phyloP scores from a whole-genome alignment of 768 basidiomycete genomes.

The Hygrocybe coccinea region DNA sequence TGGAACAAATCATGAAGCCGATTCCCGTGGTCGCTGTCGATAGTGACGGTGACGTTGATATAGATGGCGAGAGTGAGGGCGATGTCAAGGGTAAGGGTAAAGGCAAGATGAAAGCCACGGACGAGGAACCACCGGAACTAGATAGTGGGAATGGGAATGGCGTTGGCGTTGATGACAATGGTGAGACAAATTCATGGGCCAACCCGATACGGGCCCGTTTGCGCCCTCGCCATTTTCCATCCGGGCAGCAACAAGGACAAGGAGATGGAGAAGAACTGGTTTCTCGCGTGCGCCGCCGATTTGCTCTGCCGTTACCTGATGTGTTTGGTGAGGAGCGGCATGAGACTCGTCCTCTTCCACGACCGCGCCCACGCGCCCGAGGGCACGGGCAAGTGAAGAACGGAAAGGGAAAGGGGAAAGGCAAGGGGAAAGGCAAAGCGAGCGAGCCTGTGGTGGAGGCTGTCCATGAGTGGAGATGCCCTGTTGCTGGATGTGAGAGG shows the following conservation, averaged over 20 bases:
- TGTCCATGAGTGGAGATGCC: slow-evolving; percentile 58
- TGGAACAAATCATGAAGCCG: slow-evolving; percentile 53
- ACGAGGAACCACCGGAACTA: slow-evolving; percentile 5
- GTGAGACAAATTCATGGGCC: slow-evolving; percentile 5
- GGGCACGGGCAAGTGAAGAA: slow-evolving; percentile 39
- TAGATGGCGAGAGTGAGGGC: too few relatives aligned
- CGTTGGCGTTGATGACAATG: slow-evolving; percentile 1
- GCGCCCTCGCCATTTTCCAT: slow-evolving; percentile 41
- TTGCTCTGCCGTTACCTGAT: too few relatives aligned
- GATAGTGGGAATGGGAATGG: neutral
- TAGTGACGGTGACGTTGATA: slow-evolving; percentile 7
- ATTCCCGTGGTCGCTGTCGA: slow-evolving; percentile 9
- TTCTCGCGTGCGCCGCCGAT: too few relatives aligned
- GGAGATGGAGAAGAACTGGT: neutral
- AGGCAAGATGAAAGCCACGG: slow-evolving; percentile 30
- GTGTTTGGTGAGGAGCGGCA: too few relatives aligned
- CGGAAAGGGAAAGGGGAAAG: slow-evolving; percentile 37
- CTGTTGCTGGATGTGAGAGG: slow-evolving; percentile 52
- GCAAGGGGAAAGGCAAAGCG: slow-evolving; percentile 35
- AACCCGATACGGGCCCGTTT: slow-evolving; percentile 55
- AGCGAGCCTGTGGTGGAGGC: slow-evolving; percentile 4
- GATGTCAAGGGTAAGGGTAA: slow-evolving; percentile 38
- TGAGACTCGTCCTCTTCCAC: neutral
- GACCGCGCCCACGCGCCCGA: neutral
- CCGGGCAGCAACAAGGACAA: too few relatives aligned